Percentiles rank a stretch among this genome's conserved stretches.
These are phyloP conservation scores for Arthrobotrys entomopaga DNA, from an alignment of 2,329 filamentous ascomycete species.

Conservation along the genomic window DNA sequence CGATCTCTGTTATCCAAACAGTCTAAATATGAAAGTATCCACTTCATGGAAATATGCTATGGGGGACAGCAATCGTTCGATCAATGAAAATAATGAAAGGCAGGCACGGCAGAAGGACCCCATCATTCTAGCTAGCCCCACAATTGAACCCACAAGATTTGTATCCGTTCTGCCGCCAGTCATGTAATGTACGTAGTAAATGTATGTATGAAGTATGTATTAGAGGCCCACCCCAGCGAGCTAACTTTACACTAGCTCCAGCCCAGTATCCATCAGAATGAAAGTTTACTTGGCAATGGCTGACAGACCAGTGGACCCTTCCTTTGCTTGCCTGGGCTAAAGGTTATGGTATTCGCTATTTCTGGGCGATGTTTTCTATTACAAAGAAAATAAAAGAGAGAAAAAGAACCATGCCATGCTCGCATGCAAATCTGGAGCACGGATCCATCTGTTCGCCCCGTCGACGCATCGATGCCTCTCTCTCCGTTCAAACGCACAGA, in stretches of 20 bases:
- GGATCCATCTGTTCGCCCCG: conserved; percentile 48
- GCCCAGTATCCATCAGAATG: too few relatives aligned
- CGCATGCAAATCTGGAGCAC: conserved; percentile 17
- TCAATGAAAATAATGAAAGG: not conserved
- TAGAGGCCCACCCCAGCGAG: too few relatives aligned
- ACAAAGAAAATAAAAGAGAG: too few relatives aligned
- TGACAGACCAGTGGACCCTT: too few relatives aligned
- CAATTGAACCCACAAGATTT: conserved; percentile 7
- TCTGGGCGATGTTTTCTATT: too few relatives aligned
- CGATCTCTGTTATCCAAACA: too few relatives aligned
- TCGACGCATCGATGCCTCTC: conserved; percentile 29
- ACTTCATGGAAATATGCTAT: too few relatives aligned
- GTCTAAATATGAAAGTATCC: too few relatives aligned
- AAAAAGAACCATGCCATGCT: not conserved
- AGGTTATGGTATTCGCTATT: conserved; percentile 12
- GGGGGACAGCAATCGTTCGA: not conserved
- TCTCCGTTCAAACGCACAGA: conserved; percentile 47
- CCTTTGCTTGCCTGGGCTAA: conserved; percentile 3
- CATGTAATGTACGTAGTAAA: not conserved
- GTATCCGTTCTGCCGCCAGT: conserved; percentile 14
- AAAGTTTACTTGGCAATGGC: too few relatives aligned
- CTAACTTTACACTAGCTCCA: too few relatives aligned
- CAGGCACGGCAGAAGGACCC: not conserved
- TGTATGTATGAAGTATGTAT: too few relatives aligned
- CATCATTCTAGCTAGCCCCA: too few relatives aligned